phyloP scores from a whole-genome alignment of 257 asterid species.

The Ajuga chamaepitys region DNA sequence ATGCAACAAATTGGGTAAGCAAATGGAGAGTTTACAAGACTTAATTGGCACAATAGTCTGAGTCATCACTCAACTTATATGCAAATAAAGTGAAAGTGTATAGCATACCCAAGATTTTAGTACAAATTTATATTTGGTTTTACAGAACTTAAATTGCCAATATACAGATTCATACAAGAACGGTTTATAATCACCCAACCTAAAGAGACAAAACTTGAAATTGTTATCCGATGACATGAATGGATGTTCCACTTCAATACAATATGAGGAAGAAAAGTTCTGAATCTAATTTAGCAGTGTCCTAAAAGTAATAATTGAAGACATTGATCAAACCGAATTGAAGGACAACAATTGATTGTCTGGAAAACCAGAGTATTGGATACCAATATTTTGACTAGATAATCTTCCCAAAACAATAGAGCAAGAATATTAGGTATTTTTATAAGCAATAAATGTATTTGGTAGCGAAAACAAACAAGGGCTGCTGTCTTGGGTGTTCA shows the following conservation, averaged over 20 bases:
- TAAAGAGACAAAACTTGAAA: not conserved
- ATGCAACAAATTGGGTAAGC: not conserved
- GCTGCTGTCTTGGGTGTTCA: slow-evolving; percentile 23
- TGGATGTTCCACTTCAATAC: not conserved
- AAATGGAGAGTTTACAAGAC: not conserved
- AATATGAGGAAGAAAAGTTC: not conserved
- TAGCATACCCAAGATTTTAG: not conserved
- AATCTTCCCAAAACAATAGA: slow-evolving; percentile 5
- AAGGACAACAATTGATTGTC: not conserved
- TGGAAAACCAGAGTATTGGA: not conserved
- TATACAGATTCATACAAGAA: not conserved
- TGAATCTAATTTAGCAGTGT: not conserved
- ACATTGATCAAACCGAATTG: not conserved
- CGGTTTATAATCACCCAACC: not conserved
- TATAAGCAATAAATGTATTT: slow-evolving; percentile 11
- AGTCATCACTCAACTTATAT: not conserved
- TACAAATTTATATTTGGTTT: not conserved
- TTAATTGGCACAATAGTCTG: not conserved
- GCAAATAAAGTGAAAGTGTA: not conserved
- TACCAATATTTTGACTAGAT: slow-evolving; percentile 7
- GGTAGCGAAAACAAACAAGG: not conserved
- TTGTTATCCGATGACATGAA: not conserved
- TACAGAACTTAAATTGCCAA: not conserved
- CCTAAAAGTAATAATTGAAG: not conserved
- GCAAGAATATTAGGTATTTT: slow-evolving; percentile 1